phyloP scores from a whole-genome alignment of 768 basidiomycete species.

The Termitomyces sp. region DNA sequence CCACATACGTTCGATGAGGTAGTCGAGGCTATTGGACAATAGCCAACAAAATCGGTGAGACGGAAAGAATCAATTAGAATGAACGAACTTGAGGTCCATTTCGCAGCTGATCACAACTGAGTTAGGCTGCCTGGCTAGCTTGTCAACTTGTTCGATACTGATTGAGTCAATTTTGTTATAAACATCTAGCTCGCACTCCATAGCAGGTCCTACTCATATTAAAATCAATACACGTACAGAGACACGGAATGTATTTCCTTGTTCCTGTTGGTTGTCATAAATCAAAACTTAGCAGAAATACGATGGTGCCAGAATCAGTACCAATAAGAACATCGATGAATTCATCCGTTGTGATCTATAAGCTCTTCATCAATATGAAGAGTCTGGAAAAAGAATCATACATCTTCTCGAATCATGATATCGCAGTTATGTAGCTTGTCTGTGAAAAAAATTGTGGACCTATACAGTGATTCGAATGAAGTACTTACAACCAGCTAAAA shows the following conservation, averaged over 20 bases:
- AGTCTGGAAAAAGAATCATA: conserved; percentile 26
- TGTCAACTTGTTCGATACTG: conserved; percentile 79
- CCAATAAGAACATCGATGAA: conserved; percentile 99
- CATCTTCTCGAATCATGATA: conserved; percentile 98
- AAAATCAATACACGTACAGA: conserved; percentile 52
- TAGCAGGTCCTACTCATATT: not conserved
- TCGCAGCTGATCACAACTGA: conserved; percentile 97
- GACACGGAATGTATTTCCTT: conserved; percentile 91
- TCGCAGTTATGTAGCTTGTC: conserved; percentile 94
- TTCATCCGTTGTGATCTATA: conserved; percentile 89
- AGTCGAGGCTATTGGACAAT: conserved; percentile 49
- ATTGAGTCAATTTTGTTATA: conserved; percentile 97
- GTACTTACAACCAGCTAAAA: conserved; percentile 81
- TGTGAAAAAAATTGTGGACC: conserved; percentile 22
- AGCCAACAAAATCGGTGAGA: conserved; percentile 3
- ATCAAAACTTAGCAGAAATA: not conserved
- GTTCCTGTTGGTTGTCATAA: conserved; percentile 50
- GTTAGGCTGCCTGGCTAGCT: conserved; percentile 75
- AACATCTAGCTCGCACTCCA: conserved; percentile 52
- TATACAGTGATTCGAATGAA: not conserved
- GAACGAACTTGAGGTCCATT: conserved; percentile 78
- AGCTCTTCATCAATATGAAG: conserved; percentile 2
- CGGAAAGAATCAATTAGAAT: not conserved
- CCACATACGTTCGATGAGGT: conserved; percentile 77
- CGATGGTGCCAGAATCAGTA: conserved; percentile 20